Conservation (phyloP, 1,284 basidiomycete genomes). For the Agaricales sp. region DNA sequence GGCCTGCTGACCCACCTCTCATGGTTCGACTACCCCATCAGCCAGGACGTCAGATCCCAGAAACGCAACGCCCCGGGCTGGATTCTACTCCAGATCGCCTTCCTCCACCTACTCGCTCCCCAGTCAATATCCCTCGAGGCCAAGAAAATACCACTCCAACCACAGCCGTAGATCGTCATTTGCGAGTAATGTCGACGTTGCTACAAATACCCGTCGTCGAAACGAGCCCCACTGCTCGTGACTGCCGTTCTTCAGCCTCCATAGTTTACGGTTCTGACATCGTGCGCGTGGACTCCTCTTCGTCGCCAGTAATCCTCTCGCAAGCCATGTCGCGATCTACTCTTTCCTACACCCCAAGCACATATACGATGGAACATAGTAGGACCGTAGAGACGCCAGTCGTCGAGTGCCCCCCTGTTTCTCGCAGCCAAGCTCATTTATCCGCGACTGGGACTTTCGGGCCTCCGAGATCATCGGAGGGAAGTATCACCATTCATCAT, state of each 20-base stretch:
- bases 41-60: neutral
- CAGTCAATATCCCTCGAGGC: neutral
- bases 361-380: neutral
- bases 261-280: constrained; percentile 1
- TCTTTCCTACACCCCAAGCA: neutral
- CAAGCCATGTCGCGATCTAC: neutral
- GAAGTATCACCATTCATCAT: too few species aligned
- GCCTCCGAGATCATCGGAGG: too few species aligned
- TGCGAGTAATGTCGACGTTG: neutral
- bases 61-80: neutral
- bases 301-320: neutral
- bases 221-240: neutral
- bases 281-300: neutral
- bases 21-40: neutral
- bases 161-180: neutral
- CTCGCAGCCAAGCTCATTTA: too few species aligned
- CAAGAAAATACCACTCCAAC: neutral
- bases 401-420: too few species aligned
- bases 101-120: neutral
- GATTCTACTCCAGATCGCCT: neutral
- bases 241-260: neutral
- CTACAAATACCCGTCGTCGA: neutral
- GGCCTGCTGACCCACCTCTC: neutral
- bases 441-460: too few species aligned
- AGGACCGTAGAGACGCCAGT: too few species aligned